Base-by-base conservation (phyloP, 2,329 filamentous ascomycete species). In the Penicillium thymicola region DNA sequence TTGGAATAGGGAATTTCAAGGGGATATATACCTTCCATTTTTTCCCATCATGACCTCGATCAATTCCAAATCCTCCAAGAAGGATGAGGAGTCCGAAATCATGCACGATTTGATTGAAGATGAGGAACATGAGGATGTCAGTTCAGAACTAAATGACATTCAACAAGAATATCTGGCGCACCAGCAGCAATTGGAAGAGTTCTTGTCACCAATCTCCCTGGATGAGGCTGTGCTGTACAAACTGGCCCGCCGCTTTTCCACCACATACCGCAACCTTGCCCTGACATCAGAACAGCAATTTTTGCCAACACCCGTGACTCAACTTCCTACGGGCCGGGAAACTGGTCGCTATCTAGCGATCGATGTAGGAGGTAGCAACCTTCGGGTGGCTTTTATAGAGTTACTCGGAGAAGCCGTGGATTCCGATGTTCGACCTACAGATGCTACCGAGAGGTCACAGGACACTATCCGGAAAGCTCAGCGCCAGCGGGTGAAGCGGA, bases 371-470 rank as follows among this genome's bases (percentile, higher is more conserved):
- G 81, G 81, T 6, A 82, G 78, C 52, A 84, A 84, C 59, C 70
- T 84, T 42, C 75, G 82, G 57, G 81, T 83, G 21, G 81, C 80
- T 3, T 83, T 83, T 55, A 81, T 84, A 57, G 81, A 84, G 52
- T 67, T 84, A 27, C 57, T 79, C 18, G 77, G 77, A 16, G 76
- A 79, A 49, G 66, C 70, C 18, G 70, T 70, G 11, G 75, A 77
- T 37, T 65, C 69, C 8, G 72, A 74, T 59, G 64, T 60, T 56
- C 65, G 62, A 23, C 57, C 70, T 13, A 62, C 65, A 38, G 65
- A 69, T 61, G 69, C 67, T n/a, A 68, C 67, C 23, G 72, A 76
- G 55, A 69, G 70, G 53, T 77, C 76, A 57, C 70, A 67, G 54
- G 73, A 77, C 59, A 76, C 76, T 3, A 74, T 79, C 52, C 70